Evolutionary conservation across 1,284 basidiomycete genomes (phyloP).

Genomic region (Trichosporon asahii): DNA sequence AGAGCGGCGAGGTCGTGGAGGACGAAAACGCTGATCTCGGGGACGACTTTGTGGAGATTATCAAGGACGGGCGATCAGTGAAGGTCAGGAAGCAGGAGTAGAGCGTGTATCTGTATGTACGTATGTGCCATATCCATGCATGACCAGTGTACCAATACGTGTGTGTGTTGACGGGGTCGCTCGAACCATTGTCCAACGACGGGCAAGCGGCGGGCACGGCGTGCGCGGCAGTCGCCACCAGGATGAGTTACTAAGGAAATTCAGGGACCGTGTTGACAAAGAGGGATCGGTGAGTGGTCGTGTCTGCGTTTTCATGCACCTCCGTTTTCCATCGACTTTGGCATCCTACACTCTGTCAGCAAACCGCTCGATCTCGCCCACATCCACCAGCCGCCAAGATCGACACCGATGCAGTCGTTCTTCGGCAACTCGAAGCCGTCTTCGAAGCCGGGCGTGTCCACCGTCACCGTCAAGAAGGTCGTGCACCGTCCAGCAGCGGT

Average conservation of each 20-base stretch:
- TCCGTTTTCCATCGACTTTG: neutral
- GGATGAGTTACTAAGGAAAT: constrained; percentile 8
- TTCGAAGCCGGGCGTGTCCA: constrained; percentile 23
- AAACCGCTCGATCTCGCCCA: neutral
- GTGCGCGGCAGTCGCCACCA: neutral
- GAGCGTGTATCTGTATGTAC: neutral
- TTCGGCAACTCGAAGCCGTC: constrained; percentile 29
- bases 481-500: constrained; percentile 7
- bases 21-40: constrained; percentile 22
- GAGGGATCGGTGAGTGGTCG: constrained; percentile 1
- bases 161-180: neutral
- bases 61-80: constrained; percentile 22
- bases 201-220: neutral
- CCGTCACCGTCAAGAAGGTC: constrained; percentile 30
- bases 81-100: constrained; percentile 26
- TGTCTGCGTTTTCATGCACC: neutral
- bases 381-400: neutral
- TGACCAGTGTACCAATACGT: constrained; percentile 10
- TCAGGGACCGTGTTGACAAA: constrained; percentile 1
- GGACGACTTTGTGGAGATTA: constrained; percentile 24
- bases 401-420: constrained; percentile 33
- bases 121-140: constrained; percentile 9
- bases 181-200: neutral
- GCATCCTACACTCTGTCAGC: neutral
- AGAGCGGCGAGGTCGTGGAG: constrained; percentile 24